Evolutionary conservation across 2,329 filamentous ascomycete species (phyloP).

Genomic region (Botrytis squamosa): DNA sequence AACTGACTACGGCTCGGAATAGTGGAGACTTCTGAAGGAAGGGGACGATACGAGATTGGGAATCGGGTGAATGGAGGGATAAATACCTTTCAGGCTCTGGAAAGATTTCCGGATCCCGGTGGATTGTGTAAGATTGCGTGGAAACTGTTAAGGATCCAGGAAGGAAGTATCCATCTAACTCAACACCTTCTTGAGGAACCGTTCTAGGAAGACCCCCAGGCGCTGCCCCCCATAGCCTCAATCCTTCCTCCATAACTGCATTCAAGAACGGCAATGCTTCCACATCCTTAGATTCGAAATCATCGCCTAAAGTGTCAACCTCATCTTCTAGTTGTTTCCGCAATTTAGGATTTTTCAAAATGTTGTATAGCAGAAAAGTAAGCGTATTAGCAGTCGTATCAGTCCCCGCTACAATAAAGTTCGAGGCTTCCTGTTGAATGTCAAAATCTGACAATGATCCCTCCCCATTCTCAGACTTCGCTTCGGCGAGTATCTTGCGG

Average conservation of each 20-base stretch:
- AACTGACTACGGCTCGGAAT: too few relatives aligned
- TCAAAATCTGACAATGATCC: background rate
- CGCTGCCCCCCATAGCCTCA: constrained; percentile 41
- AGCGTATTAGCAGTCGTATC: constrained; percentile 21
- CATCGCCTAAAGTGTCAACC: background rate
- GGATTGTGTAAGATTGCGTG: constrained; percentile 43
- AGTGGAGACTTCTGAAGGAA: too few relatives aligned
- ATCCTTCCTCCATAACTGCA: constrained; percentile 40
- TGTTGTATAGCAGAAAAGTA: constrained; percentile 12
- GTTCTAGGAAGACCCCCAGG: constrained; percentile 37
- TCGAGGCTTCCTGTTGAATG: background rate
- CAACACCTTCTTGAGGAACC: constrained; percentile 35
- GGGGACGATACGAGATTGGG: background rate
- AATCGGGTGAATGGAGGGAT: background rate
- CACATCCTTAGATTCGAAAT: constrained; percentile 22
- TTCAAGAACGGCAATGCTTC: constrained; percentile 37
- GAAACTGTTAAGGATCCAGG: constrained; percentile 39
- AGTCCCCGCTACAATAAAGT: constrained; percentile 14
- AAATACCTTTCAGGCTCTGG: constrained; percentile 33
- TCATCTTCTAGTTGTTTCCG: constrained; percentile 2
- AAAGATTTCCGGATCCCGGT: constrained; percentile 41
- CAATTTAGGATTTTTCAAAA: background rate
- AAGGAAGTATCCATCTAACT: constrained; percentile 38
- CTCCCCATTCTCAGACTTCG: background rate
- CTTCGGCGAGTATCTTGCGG: background rate